Percentiles rank a stretch among this genome's conserved stretches.
Evolutionary conservation across 352 stramenopile genomes (phyloP).

Genomic region (Pythium scleroteichum): DNA sequence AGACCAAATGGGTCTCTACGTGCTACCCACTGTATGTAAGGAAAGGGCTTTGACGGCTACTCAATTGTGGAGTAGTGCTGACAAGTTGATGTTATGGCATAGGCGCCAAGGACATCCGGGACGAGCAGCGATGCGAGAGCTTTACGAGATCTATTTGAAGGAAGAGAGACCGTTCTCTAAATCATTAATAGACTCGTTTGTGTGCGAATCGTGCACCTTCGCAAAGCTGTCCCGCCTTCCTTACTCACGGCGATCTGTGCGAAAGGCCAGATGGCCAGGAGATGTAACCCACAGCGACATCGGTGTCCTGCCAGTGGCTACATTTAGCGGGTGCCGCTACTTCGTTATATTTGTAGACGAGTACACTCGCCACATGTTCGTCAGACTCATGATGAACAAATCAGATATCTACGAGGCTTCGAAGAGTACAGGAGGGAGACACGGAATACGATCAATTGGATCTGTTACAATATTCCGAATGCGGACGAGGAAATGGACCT

Average conservation of each 20-base stretch:
- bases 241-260: conserved; percentile 5
- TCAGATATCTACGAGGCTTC: conserved; percentile 19
- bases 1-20: conserved; percentile 17
- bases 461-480: conserved; percentile 9
- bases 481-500: conserved; percentile 3
- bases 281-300: conserved; percentile 21
- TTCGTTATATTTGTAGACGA: conserved; percentile 27
- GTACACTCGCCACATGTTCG: conserved; percentile 21
- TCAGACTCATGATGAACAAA: not conserved
- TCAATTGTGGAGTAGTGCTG: conserved; percentile 15
- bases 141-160: conserved; percentile 18
- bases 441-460: conserved; percentile 4
- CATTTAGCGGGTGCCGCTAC: conserved; percentile 16
- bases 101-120: conserved; percentile 22
- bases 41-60: conserved; percentile 10
- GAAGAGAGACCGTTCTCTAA: conserved; percentile 15
- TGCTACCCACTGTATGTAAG: conserved; percentile 12
- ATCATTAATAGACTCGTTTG: conserved; percentile 12
- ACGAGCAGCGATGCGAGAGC: conserved; percentile 10
- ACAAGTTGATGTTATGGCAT: conserved; percentile 15
- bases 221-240: conserved; percentile 16
- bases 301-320: conserved; percentile 17
- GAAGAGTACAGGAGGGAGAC: conserved; percentile 13
- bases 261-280: conserved; percentile 12
- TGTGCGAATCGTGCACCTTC: conserved; percentile 19